Evolutionary conservation across 2,329 filamentous ascomycete species (phyloP).

Genomic region (Magnaporthiopsis rhizophila): DNA sequence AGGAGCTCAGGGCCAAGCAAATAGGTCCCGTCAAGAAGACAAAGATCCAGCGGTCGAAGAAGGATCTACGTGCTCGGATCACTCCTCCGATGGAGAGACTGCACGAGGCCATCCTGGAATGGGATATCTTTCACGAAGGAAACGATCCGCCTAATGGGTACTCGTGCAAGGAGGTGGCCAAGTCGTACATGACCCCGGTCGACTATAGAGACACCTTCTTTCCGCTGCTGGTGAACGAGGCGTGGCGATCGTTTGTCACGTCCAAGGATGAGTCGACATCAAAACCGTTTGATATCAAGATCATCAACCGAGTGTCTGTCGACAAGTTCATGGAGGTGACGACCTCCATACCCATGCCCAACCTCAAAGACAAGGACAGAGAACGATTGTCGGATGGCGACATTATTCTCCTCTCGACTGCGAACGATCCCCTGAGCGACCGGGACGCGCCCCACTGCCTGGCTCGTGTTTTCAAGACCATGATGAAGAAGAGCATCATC

Average conservation of each 20-base stretch:
- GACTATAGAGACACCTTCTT: conserved; percentile 88
- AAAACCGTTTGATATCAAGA: conserved; percentile 78
- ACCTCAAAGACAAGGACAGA: conserved; percentile 50
- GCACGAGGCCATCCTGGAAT: conserved; percentile 79
- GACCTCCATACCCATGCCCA: conserved; percentile 64
- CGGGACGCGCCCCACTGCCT: conserved; percentile 69
- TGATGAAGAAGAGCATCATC: conserved; percentile 69
- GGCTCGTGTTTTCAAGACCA: conserved; percentile 72
- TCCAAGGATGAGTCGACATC: conserved; percentile 78
- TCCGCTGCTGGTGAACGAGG: conserved; percentile 82
- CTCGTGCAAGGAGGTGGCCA: conserved; percentile 67
- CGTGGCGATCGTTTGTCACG: conserved; percentile 90
- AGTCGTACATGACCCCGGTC: conserved; percentile 65
- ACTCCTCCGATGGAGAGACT: conserved; percentile 80
- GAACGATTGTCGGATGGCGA: conserved; percentile 66
- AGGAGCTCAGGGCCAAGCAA: conserved; percentile 45
- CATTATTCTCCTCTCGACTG: conserved; percentile 76
- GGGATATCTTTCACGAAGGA: conserved; percentile 89
- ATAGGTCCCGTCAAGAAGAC: conserved; percentile 72
- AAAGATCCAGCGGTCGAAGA: conserved; percentile 71
- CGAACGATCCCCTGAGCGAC: conserved; percentile 59
- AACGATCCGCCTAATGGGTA: conserved; percentile 75
- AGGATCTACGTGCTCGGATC: conserved; percentile 89
- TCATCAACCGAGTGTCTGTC: conserved; percentile 80
- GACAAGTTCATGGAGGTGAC: conserved; percentile 91